Evolutionary conservation across 73 alveolate species (phyloP).

Genomic region (Diophrys sp.): DNA sequence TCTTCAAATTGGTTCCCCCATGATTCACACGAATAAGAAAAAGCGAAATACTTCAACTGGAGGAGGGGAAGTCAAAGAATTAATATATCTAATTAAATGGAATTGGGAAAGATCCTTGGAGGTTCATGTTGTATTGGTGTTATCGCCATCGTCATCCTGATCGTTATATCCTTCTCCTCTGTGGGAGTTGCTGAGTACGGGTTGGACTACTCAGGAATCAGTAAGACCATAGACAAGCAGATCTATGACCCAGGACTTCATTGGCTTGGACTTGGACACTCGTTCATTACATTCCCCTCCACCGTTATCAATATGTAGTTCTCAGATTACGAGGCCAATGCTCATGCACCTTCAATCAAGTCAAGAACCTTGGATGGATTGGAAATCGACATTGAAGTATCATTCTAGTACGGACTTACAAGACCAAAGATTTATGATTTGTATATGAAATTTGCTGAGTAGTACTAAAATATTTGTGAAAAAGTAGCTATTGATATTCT

Average conservation of each 20-base stretch:
- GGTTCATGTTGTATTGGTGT: slow-evolving; percentile 10
- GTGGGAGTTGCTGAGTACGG: slow-evolving; percentile 94
- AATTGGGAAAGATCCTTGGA: not conserved
- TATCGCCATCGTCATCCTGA: slow-evolving; percentile 27
- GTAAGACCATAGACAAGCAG: slow-evolving; percentile 79
- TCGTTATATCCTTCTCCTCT: slow-evolving; percentile 69
- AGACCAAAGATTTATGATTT: slow-evolving; percentile 69
- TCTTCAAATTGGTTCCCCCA: no score
- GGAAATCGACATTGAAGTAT: slow-evolving; percentile 89
- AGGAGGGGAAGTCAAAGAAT: no score
- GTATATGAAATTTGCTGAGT: slow-evolving; percentile 82
- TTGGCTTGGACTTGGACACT: slow-evolving; percentile 93
- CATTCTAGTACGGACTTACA: slow-evolving; percentile 84
- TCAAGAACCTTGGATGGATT: slow-evolving; percentile 97
- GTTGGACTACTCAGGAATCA: slow-evolving; percentile 88
- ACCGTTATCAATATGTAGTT: slow-evolving; percentile 93
- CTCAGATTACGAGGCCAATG: slow-evolving; percentile 70
- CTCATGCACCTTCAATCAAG: slow-evolving; percentile 79
- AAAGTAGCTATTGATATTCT: slow-evolving; percentile 85
- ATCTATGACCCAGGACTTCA: slow-evolving; percentile 87
- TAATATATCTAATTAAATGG: no score
- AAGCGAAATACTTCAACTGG: no score
- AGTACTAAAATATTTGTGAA: slow-evolving; percentile 72
- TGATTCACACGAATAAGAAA: no score
- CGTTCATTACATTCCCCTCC: slow-evolving; percentile 90